Percentiles rank a stretch among this genome's conserved stretches.
These are phyloP conservation scores for Fraxinus paxiana DNA, from an alignment of 305 asterid genomes.

Conservation along the genomic window DNA sequence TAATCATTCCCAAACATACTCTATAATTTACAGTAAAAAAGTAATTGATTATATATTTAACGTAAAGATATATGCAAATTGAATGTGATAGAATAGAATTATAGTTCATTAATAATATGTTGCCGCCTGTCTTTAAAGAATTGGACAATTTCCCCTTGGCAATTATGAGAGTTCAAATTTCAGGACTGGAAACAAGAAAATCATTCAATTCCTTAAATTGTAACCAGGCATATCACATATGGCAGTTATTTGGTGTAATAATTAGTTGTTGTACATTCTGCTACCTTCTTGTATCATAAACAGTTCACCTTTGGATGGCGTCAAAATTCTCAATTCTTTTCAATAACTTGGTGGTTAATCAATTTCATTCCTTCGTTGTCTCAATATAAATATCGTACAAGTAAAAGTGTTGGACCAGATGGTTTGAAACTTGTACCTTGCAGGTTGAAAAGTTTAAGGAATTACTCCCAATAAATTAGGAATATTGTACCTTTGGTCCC, in stretches of 20 bases:
- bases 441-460: background rate
- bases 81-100: background rate
- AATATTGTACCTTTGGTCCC: background rate
- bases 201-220: background rate
- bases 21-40: background rate
- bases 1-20: too few relatives aligned
- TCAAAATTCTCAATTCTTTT: background rate
- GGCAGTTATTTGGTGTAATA: conserved; percentile 4
- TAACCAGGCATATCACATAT: background rate
- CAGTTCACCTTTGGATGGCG: background rate
- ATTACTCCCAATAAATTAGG: background rate
- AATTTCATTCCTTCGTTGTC: background rate
- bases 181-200: background rate
- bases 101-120: background rate
- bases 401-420: background rate
- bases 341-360: background rate
- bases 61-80: background rate
- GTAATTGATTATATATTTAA: background rate
- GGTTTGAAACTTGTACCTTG: background rate
- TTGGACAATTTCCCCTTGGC: background rate
- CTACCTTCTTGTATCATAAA: background rate
- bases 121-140: background rate
- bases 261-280: background rate
- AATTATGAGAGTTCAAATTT: background rate
- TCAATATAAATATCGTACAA: background rate